phyloP scores from a whole-genome alignment of 768 basidiomycete genomes.

The Tylopilus balloui region DNA sequence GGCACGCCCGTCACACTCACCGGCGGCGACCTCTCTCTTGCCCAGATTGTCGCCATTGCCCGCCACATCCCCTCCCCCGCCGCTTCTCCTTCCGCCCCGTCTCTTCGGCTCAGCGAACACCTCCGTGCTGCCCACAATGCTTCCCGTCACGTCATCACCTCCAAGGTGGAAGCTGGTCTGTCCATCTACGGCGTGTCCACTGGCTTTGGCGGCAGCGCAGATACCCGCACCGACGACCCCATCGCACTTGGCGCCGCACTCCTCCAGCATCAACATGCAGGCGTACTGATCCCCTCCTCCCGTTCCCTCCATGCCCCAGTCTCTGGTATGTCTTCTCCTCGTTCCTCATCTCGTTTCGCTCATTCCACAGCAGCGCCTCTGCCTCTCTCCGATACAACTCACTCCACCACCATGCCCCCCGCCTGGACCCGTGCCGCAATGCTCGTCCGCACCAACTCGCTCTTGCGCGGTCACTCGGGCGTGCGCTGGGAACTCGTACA shows the following conservation, averaged over 20 bases:
- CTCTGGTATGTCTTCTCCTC: constrained; percentile 1
- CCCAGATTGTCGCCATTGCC: constrained; percentile 73
- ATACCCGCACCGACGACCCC: constrained; percentile 75
- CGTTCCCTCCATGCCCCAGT: constrained; percentile 1
- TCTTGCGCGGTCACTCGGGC: constrained; percentile 85
- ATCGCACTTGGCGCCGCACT: constrained; percentile 73
- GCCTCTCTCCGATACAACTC: constrained; percentile 66
- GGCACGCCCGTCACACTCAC: constrained; percentile 63
- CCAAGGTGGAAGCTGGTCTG: constrained; percentile 61
- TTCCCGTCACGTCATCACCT: constrained; percentile 58
- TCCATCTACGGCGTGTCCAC: constrained; percentile 83
- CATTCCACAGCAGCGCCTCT: constrained; percentile 31
- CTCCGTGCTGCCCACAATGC: constrained; percentile 53
- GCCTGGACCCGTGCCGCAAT: constrained; percentile 88
- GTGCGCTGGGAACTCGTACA: constrained; percentile 77
- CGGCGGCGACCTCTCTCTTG: constrained; percentile 67
- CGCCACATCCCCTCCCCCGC: constrained; percentile 46
- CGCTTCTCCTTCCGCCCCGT: constrained; percentile 30
- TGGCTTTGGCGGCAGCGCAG: constrained; percentile 86
- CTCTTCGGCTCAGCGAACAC: constrained; percentile 19
- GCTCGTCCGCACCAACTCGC: constrained; percentile 81
- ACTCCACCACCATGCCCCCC: constrained; percentile 73
- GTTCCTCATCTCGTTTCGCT: not conserved
- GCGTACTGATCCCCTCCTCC: constrained; percentile 60
- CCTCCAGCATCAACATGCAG: constrained; percentile 79